Base-by-base conservation (phyloP, 768 basidiomycete species). In the Suillus brevipes region DNA sequence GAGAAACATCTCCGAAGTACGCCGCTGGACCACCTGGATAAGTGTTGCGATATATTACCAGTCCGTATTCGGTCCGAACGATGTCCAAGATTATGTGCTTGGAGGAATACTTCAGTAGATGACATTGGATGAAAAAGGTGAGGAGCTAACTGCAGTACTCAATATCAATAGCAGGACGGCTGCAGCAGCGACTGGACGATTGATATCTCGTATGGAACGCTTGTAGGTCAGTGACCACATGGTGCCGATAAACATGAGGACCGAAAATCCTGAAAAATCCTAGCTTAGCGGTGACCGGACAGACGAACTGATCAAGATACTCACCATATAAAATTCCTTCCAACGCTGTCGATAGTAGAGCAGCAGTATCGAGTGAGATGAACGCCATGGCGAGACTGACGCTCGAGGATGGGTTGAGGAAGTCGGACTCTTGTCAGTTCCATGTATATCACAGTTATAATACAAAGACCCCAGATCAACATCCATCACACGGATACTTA, bases 11-110 rank as follows among this genome's bases (percentile, higher is more conserved):
- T 28, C 25, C 50, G 8, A 52, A 52, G 63, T 66, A 75, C 3
- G 64, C 72, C 18, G 64, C 6, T 5, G 74, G 73, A 1, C 72
- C 74, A 6, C 70, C 72, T 14, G 66, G 69, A 18, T 60, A 64
- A 9, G 59, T 67, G 42, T 70, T 63, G 8, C 74, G 68, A 52
- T 67, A 61, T 25, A 25, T 43, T 2, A 75, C 65, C 5, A 75
- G 65, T 8, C 73, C 74, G 13, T 65, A 57, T 61, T 65, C 37
- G 2, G 66, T 13, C 10, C 70, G 66, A 1, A 64, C 61, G 58
- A 70, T 65, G 60, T 67, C 64, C 12, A 64, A 43, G 20, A 50
- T 55, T n/a, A 69, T 61, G 36, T 70, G 68, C 68, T 69, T 36
- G 28, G 16, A 12, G 38, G 7, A 23, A 43, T 31, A 16, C 4